A percentile compares a stretch with the other conserved stretches of the same genome.
Conservation (phyloP, 1,139 yeast genomes). For the Candida frijolesensis region DNA sequence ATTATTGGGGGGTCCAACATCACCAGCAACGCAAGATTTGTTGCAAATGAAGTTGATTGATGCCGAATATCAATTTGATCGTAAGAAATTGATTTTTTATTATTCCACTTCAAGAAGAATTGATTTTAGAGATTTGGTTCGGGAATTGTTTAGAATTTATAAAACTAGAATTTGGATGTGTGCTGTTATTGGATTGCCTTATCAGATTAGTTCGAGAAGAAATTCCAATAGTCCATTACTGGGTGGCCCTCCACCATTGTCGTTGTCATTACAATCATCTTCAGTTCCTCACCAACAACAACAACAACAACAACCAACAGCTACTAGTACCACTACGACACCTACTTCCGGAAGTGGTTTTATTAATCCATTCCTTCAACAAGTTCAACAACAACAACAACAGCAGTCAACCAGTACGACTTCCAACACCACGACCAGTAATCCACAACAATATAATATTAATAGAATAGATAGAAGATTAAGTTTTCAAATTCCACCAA, state of each 20-base stretch:
- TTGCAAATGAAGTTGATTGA: slow-evolving; percentile 54
- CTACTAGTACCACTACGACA: not conserved
- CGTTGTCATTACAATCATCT: too few species aligned
- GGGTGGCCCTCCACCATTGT: not conserved
- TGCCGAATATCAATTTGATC: slow-evolving; percentile 95
- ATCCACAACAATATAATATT: slow-evolving; percentile 1
- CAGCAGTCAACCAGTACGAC: slow-evolving; percentile 12
- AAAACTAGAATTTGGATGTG: slow-evolving; percentile 98
- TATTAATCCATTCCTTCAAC: slow-evolving; percentile 13
- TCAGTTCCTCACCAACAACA: too few species aligned
- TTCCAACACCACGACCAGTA: slow-evolving; percentile 8
- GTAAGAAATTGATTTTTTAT: slow-evolving; percentile 90
- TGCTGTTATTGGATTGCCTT: slow-evolving; percentile 59
- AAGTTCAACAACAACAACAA: slow-evolving; percentile 11
- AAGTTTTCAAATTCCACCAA: slow-evolving; percentile 14
- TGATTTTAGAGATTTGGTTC: slow-evolving; percentile 89
- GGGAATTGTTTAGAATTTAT: slow-evolving; percentile 88
- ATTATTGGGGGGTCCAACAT: slow-evolving; percentile 14
- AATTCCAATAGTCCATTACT: slow-evolving; percentile 14
- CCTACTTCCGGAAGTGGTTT: slow-evolving; percentile 6
- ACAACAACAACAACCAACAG: not conserved
- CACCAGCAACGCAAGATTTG: slow-evolving; percentile 23
- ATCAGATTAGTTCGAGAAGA: slow-evolving; percentile 16
- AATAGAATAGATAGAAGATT: slow-evolving; percentile 13
- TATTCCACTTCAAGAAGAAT: slow-evolving; percentile 74